Conservation (phyloP, 495 filamentous ascomycete species). For the Chaetomium tenue region DNA sequence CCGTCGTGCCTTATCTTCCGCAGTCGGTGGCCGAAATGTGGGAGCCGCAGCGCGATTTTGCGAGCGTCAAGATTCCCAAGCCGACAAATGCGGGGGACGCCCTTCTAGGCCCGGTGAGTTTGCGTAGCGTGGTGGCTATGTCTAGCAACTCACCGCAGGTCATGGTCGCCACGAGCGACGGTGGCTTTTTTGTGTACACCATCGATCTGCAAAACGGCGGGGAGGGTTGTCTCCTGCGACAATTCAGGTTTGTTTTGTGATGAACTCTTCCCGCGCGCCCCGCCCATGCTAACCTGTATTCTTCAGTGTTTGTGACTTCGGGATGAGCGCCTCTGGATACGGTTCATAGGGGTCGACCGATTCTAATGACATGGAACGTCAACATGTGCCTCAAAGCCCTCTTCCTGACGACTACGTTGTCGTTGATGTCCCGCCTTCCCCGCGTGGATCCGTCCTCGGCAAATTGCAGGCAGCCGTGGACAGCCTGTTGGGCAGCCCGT, state of each 20-base stretch:
- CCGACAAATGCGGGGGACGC: slow-evolving; percentile 37
- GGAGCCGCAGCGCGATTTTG: slow-evolving; percentile 94
- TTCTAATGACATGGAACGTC: no score
- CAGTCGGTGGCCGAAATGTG: slow-evolving; percentile 93
- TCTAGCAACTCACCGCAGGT: slow-evolving; percentile 89
- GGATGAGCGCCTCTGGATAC: slow-evolving; percentile 47
- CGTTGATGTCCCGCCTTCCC: no score
- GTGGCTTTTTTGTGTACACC: slow-evolving; percentile 89
- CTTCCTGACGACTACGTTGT: not conserved
- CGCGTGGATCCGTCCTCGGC: no score
- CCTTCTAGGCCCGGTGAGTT: slow-evolving; percentile 28
- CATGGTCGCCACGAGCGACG: slow-evolving; percentile 97
- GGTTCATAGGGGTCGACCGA: slow-evolving; percentile 28
- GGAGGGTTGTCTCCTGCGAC: slow-evolving; percentile 86
- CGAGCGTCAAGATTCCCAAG: slow-evolving; percentile 91
- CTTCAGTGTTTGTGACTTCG: slow-evolving; percentile 52
- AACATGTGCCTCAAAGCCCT: not conserved
- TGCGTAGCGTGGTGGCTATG: slow-evolving; percentile 91
- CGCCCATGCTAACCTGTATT: not conserved
- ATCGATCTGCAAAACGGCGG: slow-evolving; percentile 94
- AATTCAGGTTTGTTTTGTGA: slow-evolving; percentile 68
- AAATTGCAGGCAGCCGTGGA: no score
- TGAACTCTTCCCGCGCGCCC: not conserved
- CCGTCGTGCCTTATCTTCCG: slow-evolving; percentile 86
- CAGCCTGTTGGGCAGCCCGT: no score